phyloP scores from a whole-genome alignment of 805 yeast species.

The Isabelozyma pseudorhagii region DNA sequence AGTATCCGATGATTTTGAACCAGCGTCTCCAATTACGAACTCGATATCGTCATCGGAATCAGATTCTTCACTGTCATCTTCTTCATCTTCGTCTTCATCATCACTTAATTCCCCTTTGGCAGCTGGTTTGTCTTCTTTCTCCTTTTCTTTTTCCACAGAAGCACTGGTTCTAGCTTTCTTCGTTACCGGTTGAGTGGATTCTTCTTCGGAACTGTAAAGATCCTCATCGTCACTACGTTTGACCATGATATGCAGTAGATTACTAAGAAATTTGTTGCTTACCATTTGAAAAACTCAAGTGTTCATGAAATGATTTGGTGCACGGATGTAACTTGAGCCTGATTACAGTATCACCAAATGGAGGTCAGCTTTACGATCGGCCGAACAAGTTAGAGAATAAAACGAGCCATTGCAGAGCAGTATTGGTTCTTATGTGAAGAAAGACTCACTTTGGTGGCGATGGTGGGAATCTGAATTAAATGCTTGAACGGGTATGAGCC shows the following conservation, averaged over 20 bases:
- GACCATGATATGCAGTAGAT: not conserved
- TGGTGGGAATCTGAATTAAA: too few relatives aligned
- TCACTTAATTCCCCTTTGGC: constrained; percentile 8
- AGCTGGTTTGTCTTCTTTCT: constrained; percentile 16
- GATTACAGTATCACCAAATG: too few relatives aligned
- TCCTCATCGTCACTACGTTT: constrained; percentile 49
- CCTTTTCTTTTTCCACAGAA: constrained; percentile 19
- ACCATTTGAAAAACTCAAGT: too few relatives aligned
- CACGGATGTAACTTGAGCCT: not conserved
- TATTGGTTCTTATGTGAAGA: too few relatives aligned
- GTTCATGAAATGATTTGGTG: not conserved
- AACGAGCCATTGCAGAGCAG: too few relatives aligned
- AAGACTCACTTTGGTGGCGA: too few relatives aligned
- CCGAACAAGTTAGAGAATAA: too few relatives aligned
- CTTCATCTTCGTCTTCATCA: constrained; percentile 41
- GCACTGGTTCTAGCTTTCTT: constrained; percentile 26
- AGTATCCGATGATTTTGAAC: constrained; percentile 16
- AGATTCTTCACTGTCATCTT: constrained; percentile 43
- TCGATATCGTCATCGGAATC: constrained; percentile 73
- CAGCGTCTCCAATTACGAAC: constrained; percentile 60
- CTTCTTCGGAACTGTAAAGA: constrained; percentile 57
- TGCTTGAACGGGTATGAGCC: too few relatives aligned
- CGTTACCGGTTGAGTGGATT: constrained; percentile 16
- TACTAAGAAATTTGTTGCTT: not conserved
- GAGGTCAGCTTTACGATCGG: too few relatives aligned